These are phyloP conservation scores for Fusarium albosuccineum DNA, from an alignment of 2,329 filamentous ascomycete genomes.

Conservation along the genomic window DNA sequence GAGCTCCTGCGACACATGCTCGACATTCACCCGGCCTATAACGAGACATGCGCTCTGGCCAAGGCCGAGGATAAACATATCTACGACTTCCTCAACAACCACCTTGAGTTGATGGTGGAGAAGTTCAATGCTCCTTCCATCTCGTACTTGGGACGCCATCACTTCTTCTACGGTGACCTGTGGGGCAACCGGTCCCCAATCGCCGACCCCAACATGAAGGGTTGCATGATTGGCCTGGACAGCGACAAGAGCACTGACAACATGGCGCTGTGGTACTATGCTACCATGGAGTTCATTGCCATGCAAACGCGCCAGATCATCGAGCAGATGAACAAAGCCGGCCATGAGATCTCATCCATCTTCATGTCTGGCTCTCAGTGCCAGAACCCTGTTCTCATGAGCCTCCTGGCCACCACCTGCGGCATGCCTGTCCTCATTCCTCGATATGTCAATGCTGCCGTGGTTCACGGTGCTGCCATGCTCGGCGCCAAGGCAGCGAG, in stretches of 20 bases:
- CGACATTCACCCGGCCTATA: conserved; percentile 93
- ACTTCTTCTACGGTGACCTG: conserved; percentile 98
- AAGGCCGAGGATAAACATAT: conserved; percentile 88
- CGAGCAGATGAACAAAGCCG: conserved; percentile 90
- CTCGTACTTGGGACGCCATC: conserved; percentile 88
- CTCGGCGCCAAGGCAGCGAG: conserved; percentile 97
- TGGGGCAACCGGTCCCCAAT: conserved; percentile 97
- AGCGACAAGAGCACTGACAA: conserved; percentile 89
- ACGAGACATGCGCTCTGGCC: conserved; percentile 82
- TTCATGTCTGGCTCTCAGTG: conserved; percentile 99
- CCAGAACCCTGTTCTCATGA: conserved; percentile 94
- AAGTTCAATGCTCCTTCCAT: conserved; percentile 79
- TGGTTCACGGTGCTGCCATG: conserved; percentile 99
- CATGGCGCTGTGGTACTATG: conserved; percentile 93
- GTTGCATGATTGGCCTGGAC: conserved; percentile 86
- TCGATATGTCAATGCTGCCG: conserved; percentile 92
- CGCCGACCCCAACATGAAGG: conserved; percentile 93
- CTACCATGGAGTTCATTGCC: conserved; percentile 97
- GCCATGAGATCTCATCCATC: conserved; percentile 89
- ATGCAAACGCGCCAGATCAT: conserved; percentile 97
- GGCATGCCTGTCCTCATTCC: conserved; percentile 94
- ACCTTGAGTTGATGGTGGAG: conserved; percentile 81
- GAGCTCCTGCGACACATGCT: conserved; percentile 95
- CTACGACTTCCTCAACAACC: conserved; percentile 94
- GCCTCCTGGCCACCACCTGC: conserved; percentile 89